Evolutionary conservation across 352 stramenopile genomes (phyloP).

Genomic region (Blastocystis sp.): DNA sequence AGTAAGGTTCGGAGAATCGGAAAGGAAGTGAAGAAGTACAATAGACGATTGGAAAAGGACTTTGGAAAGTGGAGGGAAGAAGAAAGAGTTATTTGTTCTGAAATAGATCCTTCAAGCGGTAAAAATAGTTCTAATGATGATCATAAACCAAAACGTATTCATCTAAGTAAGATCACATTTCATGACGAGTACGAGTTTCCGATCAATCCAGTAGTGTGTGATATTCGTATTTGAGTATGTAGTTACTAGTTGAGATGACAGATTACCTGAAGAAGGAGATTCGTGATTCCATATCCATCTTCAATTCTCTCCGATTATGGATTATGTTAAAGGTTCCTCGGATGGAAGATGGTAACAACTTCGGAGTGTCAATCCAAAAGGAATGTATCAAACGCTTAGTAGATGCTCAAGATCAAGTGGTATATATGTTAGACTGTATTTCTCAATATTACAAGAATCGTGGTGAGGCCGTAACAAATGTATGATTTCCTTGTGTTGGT

Average conservation of each 20-base stretch:
- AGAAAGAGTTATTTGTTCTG: background rate
- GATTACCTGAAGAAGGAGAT: slow-evolving; percentile 2
- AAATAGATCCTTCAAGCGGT: background rate
- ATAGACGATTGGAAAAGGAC: background rate
- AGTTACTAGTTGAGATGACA: background rate
- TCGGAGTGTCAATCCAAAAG: slow-evolving; percentile 63
- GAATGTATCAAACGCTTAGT: background rate
- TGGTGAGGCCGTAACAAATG: background rate
- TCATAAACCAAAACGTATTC: background rate
- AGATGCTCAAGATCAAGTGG: background rate
- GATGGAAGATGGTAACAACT: slow-evolving; percentile 66
- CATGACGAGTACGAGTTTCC: slow-evolving; percentile 1
- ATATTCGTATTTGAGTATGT: background rate
- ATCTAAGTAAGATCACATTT: background rate
- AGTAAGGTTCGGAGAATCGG: background rate
- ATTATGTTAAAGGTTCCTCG: slow-evolving; percentile 63
- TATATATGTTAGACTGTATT: background rate
- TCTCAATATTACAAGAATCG: background rate
- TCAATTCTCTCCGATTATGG: slow-evolving; percentile 63
- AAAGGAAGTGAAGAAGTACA: slow-evolving; percentile 5
- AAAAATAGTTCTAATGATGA: background rate
- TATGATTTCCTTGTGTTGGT: background rate
- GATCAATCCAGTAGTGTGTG: background rate
- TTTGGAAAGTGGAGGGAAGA: slow-evolving; percentile 45
- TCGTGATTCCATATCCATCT: background rate